Percentiles rank a stretch among this genome's conserved stretches.
Conservation (phyloP, 169 alveolate genomes). For the Plasmodium malariae region DNA sequence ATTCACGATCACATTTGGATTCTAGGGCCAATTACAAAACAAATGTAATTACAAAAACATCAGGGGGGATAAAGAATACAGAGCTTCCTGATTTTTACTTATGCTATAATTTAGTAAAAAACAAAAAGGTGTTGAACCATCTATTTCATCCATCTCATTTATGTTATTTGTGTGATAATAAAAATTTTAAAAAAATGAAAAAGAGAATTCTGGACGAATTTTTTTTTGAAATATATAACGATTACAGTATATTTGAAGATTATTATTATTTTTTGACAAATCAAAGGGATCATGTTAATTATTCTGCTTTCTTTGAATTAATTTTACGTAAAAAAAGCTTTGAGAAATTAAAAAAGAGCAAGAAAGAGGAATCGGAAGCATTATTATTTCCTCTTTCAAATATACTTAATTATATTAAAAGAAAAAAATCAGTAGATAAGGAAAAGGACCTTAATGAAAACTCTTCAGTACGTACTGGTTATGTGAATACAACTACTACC, state of each 20-base stretch:
- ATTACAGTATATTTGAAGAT: constrained; percentile 34
- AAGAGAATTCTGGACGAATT: constrained; percentile 65
- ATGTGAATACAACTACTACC: background rate
- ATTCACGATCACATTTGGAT: background rate
- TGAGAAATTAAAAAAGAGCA: background rate
- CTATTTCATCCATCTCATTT: background rate
- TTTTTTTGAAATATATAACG: constrained; percentile 63
- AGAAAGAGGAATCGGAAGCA: background rate
- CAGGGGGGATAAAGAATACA: background rate
- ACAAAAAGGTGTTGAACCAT: background rate
- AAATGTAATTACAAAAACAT: background rate
- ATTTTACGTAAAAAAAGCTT: constrained; percentile 1
- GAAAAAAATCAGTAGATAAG: constrained; percentile 10
- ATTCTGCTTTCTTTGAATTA: constrained; percentile 23
- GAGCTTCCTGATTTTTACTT: background rate
- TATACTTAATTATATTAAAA: constrained; percentile 39
- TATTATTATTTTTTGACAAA: constrained; percentile 3
- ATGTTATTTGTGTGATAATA: constrained; percentile 42
- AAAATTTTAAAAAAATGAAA: constrained; percentile 1
- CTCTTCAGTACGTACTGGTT: background rate
- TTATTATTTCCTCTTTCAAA: constrained; percentile 8
- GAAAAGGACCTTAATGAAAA: background rate
- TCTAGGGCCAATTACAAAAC: background rate
- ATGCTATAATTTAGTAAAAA: background rate
- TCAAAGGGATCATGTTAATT: constrained; percentile 11